phyloP scores from a whole-genome alignment of 257 asterid genomes.

The Jacaranda mimosifolia region DNA sequence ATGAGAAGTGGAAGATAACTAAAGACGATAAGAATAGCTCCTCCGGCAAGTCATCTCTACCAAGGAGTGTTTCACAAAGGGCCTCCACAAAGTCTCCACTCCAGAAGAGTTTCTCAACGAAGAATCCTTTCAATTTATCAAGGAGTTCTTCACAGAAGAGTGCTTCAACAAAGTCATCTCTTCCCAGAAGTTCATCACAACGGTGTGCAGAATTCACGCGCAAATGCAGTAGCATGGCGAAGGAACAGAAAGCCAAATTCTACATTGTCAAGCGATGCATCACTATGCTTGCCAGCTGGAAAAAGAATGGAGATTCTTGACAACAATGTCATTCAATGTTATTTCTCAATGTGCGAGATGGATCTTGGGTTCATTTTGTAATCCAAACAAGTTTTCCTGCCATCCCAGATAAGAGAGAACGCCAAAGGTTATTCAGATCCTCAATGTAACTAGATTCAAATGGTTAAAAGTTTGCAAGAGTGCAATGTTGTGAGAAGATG shows the following conservation, averaged over 20 bases:
- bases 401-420: conserved; percentile 48
- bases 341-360: conserved; percentile 47
- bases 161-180: conserved; percentile 49
- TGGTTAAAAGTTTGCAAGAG: conserved; percentile 33
- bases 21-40: conserved; percentile 55
- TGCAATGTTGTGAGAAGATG: conserved; percentile 36
- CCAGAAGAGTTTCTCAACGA: not conserved
- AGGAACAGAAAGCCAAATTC: conserved; percentile 84
- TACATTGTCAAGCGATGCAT: conserved; percentile 88
- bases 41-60: conserved; percentile 40
- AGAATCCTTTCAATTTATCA: conserved; percentile 54
- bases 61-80: conserved; percentile 64
- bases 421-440: conserved; percentile 35
- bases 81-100: conserved; percentile 48
- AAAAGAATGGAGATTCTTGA: conserved; percentile 78
- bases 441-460: conserved; percentile 39
- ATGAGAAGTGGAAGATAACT: conserved; percentile 69
- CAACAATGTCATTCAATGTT: not conserved
- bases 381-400: conserved; percentile 50
- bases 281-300: conserved; percentile 80
- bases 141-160: conserved; percentile 65
- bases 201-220: conserved; percentile 61
- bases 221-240: conserved; percentile 77
- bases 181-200: conserved; percentile 62
- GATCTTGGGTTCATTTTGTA: conserved; percentile 39